These are phyloP conservation scores for Lipomyces oligophaga DNA, from an alignment of 805 yeast genomes.

Conservation along the genomic window DNA sequence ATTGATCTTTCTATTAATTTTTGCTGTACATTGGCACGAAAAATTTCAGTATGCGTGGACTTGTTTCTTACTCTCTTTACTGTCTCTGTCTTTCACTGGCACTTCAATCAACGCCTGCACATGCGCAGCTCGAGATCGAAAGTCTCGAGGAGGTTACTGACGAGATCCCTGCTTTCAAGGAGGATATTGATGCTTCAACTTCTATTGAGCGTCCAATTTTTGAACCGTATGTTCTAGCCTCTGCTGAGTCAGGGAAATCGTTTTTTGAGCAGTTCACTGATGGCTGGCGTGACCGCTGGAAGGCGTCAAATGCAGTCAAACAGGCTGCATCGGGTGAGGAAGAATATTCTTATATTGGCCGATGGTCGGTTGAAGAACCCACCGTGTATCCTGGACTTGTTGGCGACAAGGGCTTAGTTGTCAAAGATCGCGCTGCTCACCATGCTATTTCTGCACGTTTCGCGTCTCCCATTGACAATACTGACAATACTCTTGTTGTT, in stretches of 20 bases:
- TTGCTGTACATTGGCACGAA: not conserved
- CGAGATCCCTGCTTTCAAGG: slow-evolving; percentile 1
- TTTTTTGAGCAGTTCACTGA: slow-evolving; percentile 47
- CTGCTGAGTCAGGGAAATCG: slow-evolving; percentile 10
- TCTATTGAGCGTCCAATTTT: slow-evolving; percentile 14
- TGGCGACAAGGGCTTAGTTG: slow-evolving; percentile 72
- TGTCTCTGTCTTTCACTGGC: slow-evolving; percentile 13
- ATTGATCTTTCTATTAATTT: too few species aligned
- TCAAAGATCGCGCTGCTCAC: slow-evolving; percentile 70
- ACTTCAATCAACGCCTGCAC: slow-evolving; percentile 3
- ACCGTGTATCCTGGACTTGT: slow-evolving; percentile 53
- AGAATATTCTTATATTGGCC: slow-evolving; percentile 60
- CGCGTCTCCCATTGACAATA: slow-evolving; percentile 55
- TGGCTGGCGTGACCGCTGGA: slow-evolving; percentile 46
- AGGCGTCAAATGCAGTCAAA: slow-evolving; percentile 49
- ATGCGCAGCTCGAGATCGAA: slow-evolving; percentile 21
- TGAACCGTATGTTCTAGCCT: slow-evolving; percentile 4
- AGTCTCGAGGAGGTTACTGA: slow-evolving; percentile 1
- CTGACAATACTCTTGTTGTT: slow-evolving; percentile 63
- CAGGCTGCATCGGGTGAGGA: slow-evolving; percentile 43
- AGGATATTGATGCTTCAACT: slow-evolving; percentile 2
- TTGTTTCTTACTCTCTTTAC: slow-evolving; percentile 13
- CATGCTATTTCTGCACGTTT: slow-evolving; percentile 74
- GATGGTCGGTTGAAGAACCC: slow-evolving; percentile 72
- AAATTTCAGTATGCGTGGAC: slow-evolving; percentile 17